phyloP scores from a whole-genome alignment of 169 alveolate genomes.

The Eimeria zaria region DNA sequence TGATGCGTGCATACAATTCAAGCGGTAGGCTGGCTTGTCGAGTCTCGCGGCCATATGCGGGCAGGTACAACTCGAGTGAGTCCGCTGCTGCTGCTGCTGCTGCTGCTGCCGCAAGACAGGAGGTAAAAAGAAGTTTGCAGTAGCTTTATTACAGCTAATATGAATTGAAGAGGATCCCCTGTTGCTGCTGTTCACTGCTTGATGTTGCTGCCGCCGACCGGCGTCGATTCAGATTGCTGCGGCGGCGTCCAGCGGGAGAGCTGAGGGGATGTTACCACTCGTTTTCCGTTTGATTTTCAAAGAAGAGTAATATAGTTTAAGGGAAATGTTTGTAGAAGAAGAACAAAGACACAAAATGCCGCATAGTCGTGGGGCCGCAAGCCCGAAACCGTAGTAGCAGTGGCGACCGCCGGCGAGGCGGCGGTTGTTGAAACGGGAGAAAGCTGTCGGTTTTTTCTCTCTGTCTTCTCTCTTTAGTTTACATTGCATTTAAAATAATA shows the following conservation, averaged over 20 bases:
- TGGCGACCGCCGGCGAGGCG: not conserved
- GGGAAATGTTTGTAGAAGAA: not conserved
- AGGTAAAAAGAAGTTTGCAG: not conserved
- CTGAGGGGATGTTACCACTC: not conserved
- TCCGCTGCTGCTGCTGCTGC: conserved; percentile 4
- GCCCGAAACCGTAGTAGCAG: not conserved
- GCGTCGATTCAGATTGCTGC: not conserved
- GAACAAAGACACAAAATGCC: not conserved
- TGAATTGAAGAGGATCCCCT: not conserved
- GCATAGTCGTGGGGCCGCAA: not conserved
- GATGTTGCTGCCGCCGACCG: not conserved
- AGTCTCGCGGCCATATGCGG: not conserved
- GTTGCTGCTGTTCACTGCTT: not conserved
- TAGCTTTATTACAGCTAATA: not conserved
- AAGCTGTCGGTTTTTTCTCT: not conserved
- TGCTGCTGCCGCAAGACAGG: not conserved
- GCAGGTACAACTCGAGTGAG: not conserved
- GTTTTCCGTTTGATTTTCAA: not conserved
- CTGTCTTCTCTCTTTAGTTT: not conserved
- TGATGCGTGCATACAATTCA: not conserved
- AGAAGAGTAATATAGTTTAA: not conserved
- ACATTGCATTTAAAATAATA: not conserved
- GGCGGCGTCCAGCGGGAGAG: not conserved
- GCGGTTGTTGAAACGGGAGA: not conserved
- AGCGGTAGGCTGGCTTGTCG: not conserved